Percentiles rank a stretch among this genome's conserved stretches.
Conservation (phyloP, 2,329 filamentous ascomycete genomes). For the Raffaelea arxii region DNA sequence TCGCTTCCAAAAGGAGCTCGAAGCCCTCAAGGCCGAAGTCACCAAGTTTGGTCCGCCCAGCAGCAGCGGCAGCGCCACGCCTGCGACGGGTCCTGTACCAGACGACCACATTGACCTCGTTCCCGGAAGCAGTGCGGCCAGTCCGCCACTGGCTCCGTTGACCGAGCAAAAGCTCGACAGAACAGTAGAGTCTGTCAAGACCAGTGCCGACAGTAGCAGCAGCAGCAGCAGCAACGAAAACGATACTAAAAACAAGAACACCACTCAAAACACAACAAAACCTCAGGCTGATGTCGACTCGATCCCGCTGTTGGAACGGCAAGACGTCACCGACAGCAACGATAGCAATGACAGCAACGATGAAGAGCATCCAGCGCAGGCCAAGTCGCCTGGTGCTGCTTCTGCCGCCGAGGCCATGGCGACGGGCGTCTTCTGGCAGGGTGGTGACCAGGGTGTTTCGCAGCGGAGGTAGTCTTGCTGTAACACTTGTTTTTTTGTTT, state of each 20-base stretch:
- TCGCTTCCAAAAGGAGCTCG: conserved; percentile 91
- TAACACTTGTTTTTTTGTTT: not conserved
- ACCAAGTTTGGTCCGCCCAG: conserved; percentile 41
- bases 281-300: conserved; percentile 29
- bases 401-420: conserved; percentile 8
- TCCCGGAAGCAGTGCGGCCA: not conserved
- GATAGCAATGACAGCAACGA: not conserved
- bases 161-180: not conserved
- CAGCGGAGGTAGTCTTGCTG: conserved; percentile 26
- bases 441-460: conserved; percentile 35
- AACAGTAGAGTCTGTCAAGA: conserved; percentile 25
- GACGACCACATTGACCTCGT: too few relatives aligned
- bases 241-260: too few relatives aligned
- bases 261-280: too few relatives aligned
- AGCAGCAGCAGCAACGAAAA: not conserved
- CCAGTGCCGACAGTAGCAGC: conserved; percentile 11
- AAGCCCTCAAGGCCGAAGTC: conserved; percentile 80
- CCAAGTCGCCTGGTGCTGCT: not conserved
- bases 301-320: conserved; percentile 47
- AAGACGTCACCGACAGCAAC: conserved; percentile 15
- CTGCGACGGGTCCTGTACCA: conserved; percentile 27
- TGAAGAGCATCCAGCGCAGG: not conserved
- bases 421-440: conserved; percentile 16
- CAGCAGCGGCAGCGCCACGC: conserved; percentile 27
- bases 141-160: not conserved